Percentiles rank a stretch among this genome's conserved stretches.
These are phyloP conservation scores for Arbutus unedo DNA, from an alignment of 148 eudicot genomes.

Conservation along the genomic window DNA sequence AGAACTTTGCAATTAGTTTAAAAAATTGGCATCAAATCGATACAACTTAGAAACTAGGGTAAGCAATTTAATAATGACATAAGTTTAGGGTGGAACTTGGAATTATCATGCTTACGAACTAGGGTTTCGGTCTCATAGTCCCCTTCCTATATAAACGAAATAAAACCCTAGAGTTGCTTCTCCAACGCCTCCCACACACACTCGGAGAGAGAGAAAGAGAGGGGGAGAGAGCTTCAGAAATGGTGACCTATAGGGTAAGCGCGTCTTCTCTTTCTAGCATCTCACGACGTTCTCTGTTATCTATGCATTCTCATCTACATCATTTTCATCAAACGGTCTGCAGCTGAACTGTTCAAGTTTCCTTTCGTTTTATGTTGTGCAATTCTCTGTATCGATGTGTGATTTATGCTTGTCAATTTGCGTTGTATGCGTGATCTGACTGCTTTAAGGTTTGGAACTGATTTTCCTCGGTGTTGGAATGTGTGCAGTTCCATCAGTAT, in stretches of 20 bases:
- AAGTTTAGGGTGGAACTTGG: neutral
- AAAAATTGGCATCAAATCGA: too few species aligned
- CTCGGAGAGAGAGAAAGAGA: neutral
- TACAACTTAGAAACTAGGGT: too few species aligned
- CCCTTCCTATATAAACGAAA: neutral
- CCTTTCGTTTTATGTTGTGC: too few species aligned
- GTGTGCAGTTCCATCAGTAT: constrained; percentile 70
- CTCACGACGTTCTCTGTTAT: neutral
- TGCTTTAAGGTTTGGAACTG: neutral
- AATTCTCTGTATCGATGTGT: neutral
- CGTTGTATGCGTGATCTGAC: neutral
- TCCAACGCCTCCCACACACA: neutral
- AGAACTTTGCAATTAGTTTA: too few species aligned
- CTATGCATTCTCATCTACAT: too few species aligned
- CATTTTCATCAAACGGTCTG: too few species aligned
- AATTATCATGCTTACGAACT: neutral
- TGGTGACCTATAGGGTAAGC: constrained; percentile 28
- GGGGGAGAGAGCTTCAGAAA: constrained; percentile 12
- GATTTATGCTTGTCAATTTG: neutral
- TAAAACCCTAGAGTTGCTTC: constrained; percentile 1
- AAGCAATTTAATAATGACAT: too few species aligned
- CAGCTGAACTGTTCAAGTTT: too few species aligned
- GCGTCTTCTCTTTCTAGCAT: neutral
- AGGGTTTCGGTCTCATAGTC: neutral
- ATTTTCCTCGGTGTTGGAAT: constrained; percentile 1